Conservation (phyloP, 2,329 filamentous ascomycete species). For the Aureobasidium vineae region DNA sequence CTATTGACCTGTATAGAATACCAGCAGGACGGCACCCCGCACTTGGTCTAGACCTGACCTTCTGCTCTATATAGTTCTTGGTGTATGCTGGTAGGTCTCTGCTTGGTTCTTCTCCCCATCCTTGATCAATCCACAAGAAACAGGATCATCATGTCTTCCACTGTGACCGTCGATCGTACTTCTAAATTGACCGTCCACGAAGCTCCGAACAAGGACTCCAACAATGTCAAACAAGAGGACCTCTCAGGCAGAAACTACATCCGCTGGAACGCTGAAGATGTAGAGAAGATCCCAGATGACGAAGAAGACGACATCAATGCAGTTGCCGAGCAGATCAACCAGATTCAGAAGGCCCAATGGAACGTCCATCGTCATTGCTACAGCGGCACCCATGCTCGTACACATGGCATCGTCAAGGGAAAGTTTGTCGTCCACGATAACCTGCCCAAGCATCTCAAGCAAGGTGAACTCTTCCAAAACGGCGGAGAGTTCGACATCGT, state of each 20-base stretch:
- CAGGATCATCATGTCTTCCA: not conserved
- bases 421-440: slow-evolving; percentile 46
- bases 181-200: slow-evolving; percentile 27
- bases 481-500: slow-evolving; percentile 39
- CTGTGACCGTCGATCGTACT: slow-evolving; percentile 25
- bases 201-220: slow-evolving; percentile 18
- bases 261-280: slow-evolving; percentile 43
- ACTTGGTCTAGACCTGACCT: slow-evolving; percentile 8
- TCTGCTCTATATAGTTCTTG: slow-evolving; percentile 1
- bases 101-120: not conserved
- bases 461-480: slow-evolving; percentile 42
- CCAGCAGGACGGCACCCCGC: not conserved
- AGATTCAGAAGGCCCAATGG: slow-evolving; percentile 47
- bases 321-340: slow-evolving; percentile 49
- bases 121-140: not conserved
- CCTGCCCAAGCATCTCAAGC: slow-evolving; percentile 47
- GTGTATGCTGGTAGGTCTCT: not conserved
- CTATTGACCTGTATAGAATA: not conserved
- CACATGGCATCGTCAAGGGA: slow-evolving; percentile 51
- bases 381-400: slow-evolving; percentile 48
- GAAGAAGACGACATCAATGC: slow-evolving; percentile 49
- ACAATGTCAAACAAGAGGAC: slow-evolving; percentile 20
- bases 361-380: slow-evolving; percentile 45
- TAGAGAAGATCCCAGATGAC: slow-evolving; percentile 43
- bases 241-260: slow-evolving; percentile 40